Percentiles rank a stretch among this genome's conserved stretches.
phyloP scores from a whole-genome alignment of 805 yeast genomes.

The Cyberlindnera euphorbiiphila region DNA sequence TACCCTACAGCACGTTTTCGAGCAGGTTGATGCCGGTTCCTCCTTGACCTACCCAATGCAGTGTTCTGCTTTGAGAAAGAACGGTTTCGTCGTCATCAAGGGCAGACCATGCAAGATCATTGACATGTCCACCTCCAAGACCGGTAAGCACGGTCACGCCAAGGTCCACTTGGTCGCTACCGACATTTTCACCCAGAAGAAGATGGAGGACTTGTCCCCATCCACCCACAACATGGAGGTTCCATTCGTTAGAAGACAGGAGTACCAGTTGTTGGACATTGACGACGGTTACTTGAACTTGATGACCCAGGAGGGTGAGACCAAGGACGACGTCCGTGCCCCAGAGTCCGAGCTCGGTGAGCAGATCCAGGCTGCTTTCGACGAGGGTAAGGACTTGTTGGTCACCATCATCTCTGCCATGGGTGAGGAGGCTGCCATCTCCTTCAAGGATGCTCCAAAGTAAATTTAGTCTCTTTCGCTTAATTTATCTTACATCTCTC shows the following conservation, averaged over 20 bases:
- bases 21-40: conserved; percentile 98
- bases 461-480: conserved; percentile 6
- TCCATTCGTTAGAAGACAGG: conserved; percentile 94
- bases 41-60: conserved; percentile 98
- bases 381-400: conserved; percentile 95
- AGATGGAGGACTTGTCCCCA: conserved; percentile 99
- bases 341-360: conserved; percentile 99
- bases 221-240: conserved; percentile 99
- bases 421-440: conserved; percentile 99
- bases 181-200: conserved; percentile 98
- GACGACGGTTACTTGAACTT: conserved; percentile 97
- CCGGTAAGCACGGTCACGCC: conserved; percentile 99
- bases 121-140: conserved; percentile 99
- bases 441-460: conserved; percentile 98
- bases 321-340: conserved; percentile 97
- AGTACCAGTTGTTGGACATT: conserved; percentile 95
- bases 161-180: conserved; percentile 99
- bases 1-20: conserved; percentile 76
- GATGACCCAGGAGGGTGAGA: conserved; percentile 96
- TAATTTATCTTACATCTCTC: background rate
- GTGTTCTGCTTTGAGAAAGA: conserved; percentile 99
- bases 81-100: conserved; percentile 98
- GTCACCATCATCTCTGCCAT: conserved; percentile 97
- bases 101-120: conserved; percentile 99
- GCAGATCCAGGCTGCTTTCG: conserved; percentile 85